phyloP scores from a whole-genome alignment of 2,329 filamentous ascomycete species.

The Botrytis hyacinthi region DNA sequence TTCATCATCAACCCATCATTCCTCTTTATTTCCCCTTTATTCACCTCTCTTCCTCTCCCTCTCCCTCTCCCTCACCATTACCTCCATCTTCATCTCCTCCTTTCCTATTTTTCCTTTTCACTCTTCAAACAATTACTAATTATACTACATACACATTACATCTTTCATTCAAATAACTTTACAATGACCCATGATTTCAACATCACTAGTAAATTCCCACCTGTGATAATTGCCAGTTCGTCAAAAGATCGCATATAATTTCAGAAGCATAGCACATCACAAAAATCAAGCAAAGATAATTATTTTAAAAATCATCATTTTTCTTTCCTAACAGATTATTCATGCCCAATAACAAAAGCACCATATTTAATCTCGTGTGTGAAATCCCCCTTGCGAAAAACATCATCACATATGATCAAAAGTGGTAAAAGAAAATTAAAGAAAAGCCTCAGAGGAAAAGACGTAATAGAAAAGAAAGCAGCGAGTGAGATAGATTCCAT shows the following conservation, averaged over 20 bases:
- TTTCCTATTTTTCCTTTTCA: too few relatives aligned
- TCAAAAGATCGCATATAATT: background rate
- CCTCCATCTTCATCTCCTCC: too few relatives aligned
- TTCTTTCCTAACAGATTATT: constrained; percentile 3
- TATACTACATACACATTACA: background rate
- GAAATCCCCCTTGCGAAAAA: constrained; percentile 3
- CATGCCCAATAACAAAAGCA: constrained; percentile 7
- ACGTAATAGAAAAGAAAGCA: constrained; percentile 8
- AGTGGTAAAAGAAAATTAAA: background rate
- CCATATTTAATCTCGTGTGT: background rate
- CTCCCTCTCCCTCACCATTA: too few relatives aligned
- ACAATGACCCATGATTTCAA: too few relatives aligned
- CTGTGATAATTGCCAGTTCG: too few relatives aligned
- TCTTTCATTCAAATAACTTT: background rate
- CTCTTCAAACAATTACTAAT: background rate
- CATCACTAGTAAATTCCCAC: background rate
- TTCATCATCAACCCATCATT: too few relatives aligned
- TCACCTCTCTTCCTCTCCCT: too few relatives aligned
- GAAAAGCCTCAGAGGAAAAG: background rate
- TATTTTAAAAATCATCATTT: constrained; percentile 9
- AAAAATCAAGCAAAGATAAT: background rate
- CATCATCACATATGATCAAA: constrained; percentile 13
- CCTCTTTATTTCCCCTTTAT: too few relatives aligned
- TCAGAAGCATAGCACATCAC: background rate
- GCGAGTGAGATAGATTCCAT: constrained; percentile 14